Base-by-base conservation (phyloP, 192 early-diverging fungal species). In the Coemansia sp. region DNA sequence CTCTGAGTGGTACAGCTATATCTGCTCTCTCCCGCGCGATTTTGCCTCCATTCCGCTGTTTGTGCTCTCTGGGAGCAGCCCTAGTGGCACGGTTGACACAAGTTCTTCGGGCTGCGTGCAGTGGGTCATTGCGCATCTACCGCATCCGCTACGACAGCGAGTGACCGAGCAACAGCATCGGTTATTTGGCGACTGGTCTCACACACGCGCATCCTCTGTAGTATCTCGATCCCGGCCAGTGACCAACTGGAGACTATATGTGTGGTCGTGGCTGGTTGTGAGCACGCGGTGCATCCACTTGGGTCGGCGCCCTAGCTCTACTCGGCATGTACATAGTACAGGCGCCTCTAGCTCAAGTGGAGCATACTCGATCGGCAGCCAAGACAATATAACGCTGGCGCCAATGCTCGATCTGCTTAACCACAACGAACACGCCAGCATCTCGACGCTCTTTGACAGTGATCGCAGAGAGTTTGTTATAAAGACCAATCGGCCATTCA, bases 381-480 rank as follows among this genome's bases (percentile, higher is more conserved):
- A 39, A 12, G 88, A 88, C 53, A 88, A 80, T 58, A 90, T 93
- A 43, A 89, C 92, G 33, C 75, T 93, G 43, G 92, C 92, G 34
- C 92, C 92, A 5, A 79, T 92, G 62, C 80, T 93, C 13, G 92
- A 93, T 81, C 87, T 93, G 20, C 87, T 93, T 44, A 93, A 93
- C 72, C 92, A 93, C 83, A 86, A 83, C 41, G 72, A 68, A 22
- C 73, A 84, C 24, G 90, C 89, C 38, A 83, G 85, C 64, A 87
- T 89, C 71, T 33, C 62, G 24, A 70, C 72, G 20, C 41, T 41
- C 61, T 80, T 68, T 55, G 79, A 80, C 20, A n/a, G 33, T n/a
- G 20, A 29, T 3, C 18, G 53, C 34, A 44, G 69, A 3, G 87
- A 84, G n/a, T 93, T 90, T 76, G 83, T 88, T 31, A 92, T 93